phyloP scores from a whole-genome alignment of 1,139 yeast species.

The Debaryomyces singareniensis region DNA sequence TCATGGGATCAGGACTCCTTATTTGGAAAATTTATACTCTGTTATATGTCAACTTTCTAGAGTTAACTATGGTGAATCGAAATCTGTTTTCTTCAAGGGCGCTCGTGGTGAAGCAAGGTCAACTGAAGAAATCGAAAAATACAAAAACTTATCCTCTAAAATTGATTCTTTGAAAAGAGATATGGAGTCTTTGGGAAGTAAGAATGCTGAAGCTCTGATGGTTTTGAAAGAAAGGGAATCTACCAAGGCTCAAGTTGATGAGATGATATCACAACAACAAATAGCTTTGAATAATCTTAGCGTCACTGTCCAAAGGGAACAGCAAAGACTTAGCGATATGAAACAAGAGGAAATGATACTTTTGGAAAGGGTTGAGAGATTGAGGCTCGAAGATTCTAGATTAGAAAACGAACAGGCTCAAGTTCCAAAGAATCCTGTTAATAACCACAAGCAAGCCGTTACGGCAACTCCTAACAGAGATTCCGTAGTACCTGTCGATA shows the following conservation, averaged over 20 bases:
- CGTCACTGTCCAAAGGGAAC: conserved; percentile 10
- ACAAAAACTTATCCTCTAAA: conserved; percentile 12
- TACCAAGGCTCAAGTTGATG: conserved; percentile 14
- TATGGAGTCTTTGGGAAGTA: conserved; percentile 14
- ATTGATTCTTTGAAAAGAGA: conserved; percentile 16
- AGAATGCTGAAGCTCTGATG: conserved; percentile 14
- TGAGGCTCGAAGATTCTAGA: not conserved
- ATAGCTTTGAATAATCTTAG: conserved; percentile 10
- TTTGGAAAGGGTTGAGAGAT: not conserved
- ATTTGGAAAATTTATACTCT: conserved; percentile 80
- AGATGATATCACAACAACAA: conserved; percentile 13
- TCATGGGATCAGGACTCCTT: conserved; percentile 78
- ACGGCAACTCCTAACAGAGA: no score
- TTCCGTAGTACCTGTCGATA: conserved; percentile 14
- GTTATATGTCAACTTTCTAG: conserved; percentile 63
- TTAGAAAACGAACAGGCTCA: not conserved
- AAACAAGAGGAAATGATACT: not conserved
- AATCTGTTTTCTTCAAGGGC: conserved; percentile 27
- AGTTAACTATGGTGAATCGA: conserved; percentile 28
- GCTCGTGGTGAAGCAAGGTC: conserved; percentile 4
- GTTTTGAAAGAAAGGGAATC: conserved; percentile 18
- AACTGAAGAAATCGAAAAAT: conserved; percentile 5
- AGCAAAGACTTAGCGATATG: conserved; percentile 6
- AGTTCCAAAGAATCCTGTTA: not conserved
- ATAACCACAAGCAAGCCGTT: not conserved